A percentile compares a stretch with the other conserved stretches of the same genome.
Conservation (phyloP, 2,329 filamentous ascomycete genomes). For the Cytospora paraplurivora region DNA sequence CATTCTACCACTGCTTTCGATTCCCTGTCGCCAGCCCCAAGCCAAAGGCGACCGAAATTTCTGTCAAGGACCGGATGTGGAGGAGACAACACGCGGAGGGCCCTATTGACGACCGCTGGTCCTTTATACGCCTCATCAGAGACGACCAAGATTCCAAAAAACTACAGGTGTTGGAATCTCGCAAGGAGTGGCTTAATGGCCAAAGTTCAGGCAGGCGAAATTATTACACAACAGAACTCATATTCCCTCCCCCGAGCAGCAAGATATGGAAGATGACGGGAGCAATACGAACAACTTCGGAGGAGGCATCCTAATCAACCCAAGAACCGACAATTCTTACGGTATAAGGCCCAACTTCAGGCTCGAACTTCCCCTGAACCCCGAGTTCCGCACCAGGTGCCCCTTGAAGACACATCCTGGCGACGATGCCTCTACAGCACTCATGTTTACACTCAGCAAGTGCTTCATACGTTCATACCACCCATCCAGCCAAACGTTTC, state of each 20-base stretch:
- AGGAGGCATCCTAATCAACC: constrained; percentile 13
- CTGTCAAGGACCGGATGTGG: constrained; percentile 57
- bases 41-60: constrained; percentile 42
- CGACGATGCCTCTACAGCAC: constrained; percentile 44
- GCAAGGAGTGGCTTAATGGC: constrained; percentile 64
- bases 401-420: constrained; percentile 52
- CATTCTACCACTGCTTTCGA: constrained; percentile 68
- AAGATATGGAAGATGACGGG: background rate
- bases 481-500: constrained; percentile 52
- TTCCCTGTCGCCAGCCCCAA: constrained; percentile 57
- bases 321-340: background rate
- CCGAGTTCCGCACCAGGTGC: constrained; percentile 35
- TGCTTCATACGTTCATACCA: constrained; percentile 60
- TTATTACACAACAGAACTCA: constrained; percentile 63
- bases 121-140: constrained; percentile 61
- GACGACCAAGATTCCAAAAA: constrained; percentile 58
- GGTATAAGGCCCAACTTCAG: constrained; percentile 36
- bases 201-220: constrained; percentile 62
- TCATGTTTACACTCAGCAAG: constrained; percentile 53
- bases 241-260: constrained; percentile 39
- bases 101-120: constrained; percentile 74
- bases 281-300: constrained; percentile 6
- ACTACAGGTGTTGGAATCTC: constrained; percentile 65
- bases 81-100: constrained; percentile 69
- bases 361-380: constrained; percentile 36